These are phyloP conservation scores for Tricholoma flavovirens DNA, from an alignment of 768 basidiomycete species.

Conservation along the genomic window DNA sequence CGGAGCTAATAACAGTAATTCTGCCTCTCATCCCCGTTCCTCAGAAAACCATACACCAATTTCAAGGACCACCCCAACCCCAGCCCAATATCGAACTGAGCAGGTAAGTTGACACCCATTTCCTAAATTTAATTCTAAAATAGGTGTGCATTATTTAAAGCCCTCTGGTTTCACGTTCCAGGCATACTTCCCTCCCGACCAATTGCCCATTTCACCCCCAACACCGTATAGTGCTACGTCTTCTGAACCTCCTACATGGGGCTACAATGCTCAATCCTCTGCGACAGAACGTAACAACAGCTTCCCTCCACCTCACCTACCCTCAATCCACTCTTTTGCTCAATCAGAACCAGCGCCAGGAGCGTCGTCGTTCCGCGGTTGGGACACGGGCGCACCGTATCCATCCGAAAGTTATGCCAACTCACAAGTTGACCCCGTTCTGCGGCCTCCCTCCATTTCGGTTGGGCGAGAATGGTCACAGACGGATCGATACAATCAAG, in stretches of 20 bases:
- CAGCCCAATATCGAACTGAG: slow-evolving; percentile 38
- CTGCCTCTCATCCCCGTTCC: slow-evolving; percentile 26
- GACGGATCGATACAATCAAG: slow-evolving; percentile 19
- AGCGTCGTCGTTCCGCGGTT: slow-evolving; percentile 43
- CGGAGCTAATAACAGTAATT: slow-evolving; percentile 35
- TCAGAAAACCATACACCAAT: slow-evolving; percentile 43
- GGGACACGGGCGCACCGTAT: slow-evolving; percentile 38
- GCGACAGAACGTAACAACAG: slow-evolving; percentile 40
- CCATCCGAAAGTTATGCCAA: slow-evolving; percentile 23
- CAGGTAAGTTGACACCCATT: slow-evolving; percentile 31
- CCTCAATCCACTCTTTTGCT: slow-evolving; percentile 48
- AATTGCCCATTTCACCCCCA: slow-evolving; percentile 35
- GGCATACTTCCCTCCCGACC: slow-evolving; percentile 41
- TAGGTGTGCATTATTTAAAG: slow-evolving; percentile 27
- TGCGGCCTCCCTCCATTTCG: slow-evolving; percentile 30
- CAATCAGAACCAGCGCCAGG: slow-evolving; percentile 23
- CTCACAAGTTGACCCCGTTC: slow-evolving; percentile 35
- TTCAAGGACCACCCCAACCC: slow-evolving; percentile 41
- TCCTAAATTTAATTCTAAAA: slow-evolving; percentile 11
- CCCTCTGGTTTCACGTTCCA: slow-evolving; percentile 37
- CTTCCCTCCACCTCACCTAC: slow-evolving; percentile 45
- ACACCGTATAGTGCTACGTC: slow-evolving; percentile 37
- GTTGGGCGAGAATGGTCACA: slow-evolving; percentile 29
- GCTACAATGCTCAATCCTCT: slow-evolving; percentile 38
- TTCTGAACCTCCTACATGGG: slow-evolving; percentile 49